Conservation (phyloP, 2,329 filamentous ascomycete genomes). For the Monosporascus sp. region DNA sequence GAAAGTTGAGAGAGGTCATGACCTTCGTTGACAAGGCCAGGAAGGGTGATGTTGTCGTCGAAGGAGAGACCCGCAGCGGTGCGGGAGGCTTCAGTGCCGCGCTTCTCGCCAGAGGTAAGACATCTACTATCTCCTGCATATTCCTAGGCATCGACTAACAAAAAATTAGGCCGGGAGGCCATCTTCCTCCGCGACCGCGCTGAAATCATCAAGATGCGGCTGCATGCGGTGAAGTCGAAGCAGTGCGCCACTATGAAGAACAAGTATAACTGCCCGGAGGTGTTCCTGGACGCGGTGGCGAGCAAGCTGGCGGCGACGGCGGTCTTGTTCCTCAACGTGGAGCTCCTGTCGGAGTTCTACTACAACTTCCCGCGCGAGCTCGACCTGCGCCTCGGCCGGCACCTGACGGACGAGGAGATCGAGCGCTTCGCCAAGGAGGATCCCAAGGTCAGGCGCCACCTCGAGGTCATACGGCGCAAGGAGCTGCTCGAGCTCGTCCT, state of each 20-base stretch:
- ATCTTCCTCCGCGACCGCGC: slow-evolving; percentile 90
- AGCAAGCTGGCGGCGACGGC: slow-evolving; percentile 92
- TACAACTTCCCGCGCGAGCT: slow-evolving; percentile 95
- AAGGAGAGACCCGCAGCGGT: slow-evolving; percentile 76
- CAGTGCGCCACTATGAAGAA: slow-evolving; percentile 80
- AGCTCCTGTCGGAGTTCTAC: slow-evolving; percentile 94
- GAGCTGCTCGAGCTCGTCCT: slow-evolving; percentile 89
- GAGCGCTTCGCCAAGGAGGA: slow-evolving; percentile 92
- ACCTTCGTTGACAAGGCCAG: slow-evolving; percentile 84
- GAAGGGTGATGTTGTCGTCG: slow-evolving; percentile 77
- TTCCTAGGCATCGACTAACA: slow-evolving; percentile 19
- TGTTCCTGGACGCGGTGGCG: slow-evolving; percentile 96
- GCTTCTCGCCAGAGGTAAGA: slow-evolving; percentile 73
- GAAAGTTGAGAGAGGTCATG: slow-evolving; percentile 87
- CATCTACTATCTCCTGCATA: not conserved
- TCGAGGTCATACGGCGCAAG: slow-evolving; percentile 89
- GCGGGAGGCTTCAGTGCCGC: slow-evolving; percentile 91
- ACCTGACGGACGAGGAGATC: slow-evolving; percentile 72
- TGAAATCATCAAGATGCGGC: slow-evolving; percentile 84
- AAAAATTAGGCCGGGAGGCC: slow-evolving; percentile 70
- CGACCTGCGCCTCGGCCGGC: slow-evolving; percentile 77
- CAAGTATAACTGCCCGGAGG: slow-evolving; percentile 94
- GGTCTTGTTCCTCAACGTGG: slow-evolving; percentile 94
- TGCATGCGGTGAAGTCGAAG: slow-evolving; percentile 82
- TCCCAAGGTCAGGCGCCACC: slow-evolving; percentile 78